Evolutionary conservation across 129 eudicot genomes (phyloP).

Genomic region (Helichrysum umbraculigerum): DNA sequence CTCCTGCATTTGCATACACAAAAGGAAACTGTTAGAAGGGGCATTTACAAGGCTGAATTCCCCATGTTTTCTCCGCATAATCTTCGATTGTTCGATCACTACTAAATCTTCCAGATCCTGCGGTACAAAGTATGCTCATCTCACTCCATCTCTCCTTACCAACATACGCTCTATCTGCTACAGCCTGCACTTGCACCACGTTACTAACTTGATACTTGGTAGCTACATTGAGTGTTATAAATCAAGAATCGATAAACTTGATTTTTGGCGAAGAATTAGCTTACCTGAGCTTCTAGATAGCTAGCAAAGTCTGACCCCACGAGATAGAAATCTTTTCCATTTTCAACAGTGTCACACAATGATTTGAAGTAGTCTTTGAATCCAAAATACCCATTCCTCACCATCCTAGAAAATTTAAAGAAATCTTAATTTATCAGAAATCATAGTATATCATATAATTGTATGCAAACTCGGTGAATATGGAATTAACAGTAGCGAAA

Average conservation of each 20-base stretch:
- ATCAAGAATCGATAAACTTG: not conserved
- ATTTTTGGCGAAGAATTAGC: not conserved
- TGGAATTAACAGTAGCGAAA: slow-evolving; percentile 1
- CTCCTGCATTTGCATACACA: slow-evolving; percentile 13
- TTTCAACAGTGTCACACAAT: slow-evolving; percentile 49
- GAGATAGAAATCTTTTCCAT: slow-evolving; percentile 56
- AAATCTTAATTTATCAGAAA: slow-evolving; percentile 5
- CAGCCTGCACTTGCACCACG: slow-evolving; percentile 38
- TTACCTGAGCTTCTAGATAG: slow-evolving; percentile 68
- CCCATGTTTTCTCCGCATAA: slow-evolving; percentile 56
- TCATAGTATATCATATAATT: not conserved
- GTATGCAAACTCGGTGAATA: not conserved
- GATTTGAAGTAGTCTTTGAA: slow-evolving; percentile 59
- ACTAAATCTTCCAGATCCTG: slow-evolving; percentile 61
- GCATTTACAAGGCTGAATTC: slow-evolving; percentile 62
- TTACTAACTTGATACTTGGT: not conserved
- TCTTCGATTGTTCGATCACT: slow-evolving; percentile 60
- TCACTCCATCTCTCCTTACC: slow-evolving; percentile 51
- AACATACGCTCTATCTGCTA: slow-evolving; percentile 52
- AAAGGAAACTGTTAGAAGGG: slow-evolving; percentile 40
- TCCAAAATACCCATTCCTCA: slow-evolving; percentile 53
- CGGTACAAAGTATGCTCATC: slow-evolving; percentile 57
- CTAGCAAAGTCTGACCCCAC: slow-evolving; percentile 61
- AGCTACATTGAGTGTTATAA: not conserved
- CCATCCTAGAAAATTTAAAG: slow-evolving; percentile 44